phyloP scores from a whole-genome alignment of 2,329 filamentous ascomycete species.

The Leptographium lundbergii region DNA sequence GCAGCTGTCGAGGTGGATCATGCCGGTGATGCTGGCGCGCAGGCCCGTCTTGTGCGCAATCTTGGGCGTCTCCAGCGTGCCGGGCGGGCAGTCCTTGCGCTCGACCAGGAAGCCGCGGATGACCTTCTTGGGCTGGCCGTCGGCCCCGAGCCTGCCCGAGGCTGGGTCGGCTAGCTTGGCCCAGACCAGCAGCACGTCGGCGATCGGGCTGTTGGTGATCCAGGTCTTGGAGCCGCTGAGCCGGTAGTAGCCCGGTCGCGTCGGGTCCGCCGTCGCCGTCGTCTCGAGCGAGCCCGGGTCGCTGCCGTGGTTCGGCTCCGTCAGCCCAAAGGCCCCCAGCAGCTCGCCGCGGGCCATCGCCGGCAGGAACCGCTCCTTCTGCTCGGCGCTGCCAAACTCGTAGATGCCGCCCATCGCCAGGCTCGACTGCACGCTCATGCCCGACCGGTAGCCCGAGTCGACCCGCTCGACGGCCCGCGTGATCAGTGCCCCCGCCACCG shows the following conservation, averaged over 20 bases:
- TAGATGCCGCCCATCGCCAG: constrained; percentile 78
- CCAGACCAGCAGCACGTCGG: constrained; percentile 75
- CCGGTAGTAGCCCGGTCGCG: constrained; percentile 62
- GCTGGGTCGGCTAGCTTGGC: constrained; percentile 83
- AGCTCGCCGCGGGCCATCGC: constrained; percentile 64
- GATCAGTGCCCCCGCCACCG: constrained; percentile 70
- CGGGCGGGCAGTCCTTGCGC: constrained; percentile 68
- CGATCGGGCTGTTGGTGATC: constrained; percentile 84
- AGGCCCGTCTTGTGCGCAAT: constrained; percentile 95
- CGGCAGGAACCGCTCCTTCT: constrained; percentile 69
- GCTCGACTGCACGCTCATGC: constrained; percentile 80
- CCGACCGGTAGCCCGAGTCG: constrained; percentile 75
- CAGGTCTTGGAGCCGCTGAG: constrained; percentile 74
- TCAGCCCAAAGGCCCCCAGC: constrained; percentile 71
- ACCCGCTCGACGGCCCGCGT: constrained; percentile 78
- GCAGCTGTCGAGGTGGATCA: constrained; percentile 90
- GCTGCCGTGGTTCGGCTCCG: constrained; percentile 79
- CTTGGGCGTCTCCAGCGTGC: constrained; percentile 79
- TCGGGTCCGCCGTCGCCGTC: constrained; percentile 61
- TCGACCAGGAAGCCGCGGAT: constrained; percentile 90
- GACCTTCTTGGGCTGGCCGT: constrained; percentile 9
- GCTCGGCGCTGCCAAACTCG: constrained; percentile 67
- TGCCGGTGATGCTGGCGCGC: constrained; percentile 85
- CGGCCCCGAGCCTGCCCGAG: constrained; percentile 32
- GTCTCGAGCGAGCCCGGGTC: constrained; percentile 82